phyloP scores from a whole-genome alignment of 805 yeast genomes.

The Cyberlindnera mrakii region DNA sequence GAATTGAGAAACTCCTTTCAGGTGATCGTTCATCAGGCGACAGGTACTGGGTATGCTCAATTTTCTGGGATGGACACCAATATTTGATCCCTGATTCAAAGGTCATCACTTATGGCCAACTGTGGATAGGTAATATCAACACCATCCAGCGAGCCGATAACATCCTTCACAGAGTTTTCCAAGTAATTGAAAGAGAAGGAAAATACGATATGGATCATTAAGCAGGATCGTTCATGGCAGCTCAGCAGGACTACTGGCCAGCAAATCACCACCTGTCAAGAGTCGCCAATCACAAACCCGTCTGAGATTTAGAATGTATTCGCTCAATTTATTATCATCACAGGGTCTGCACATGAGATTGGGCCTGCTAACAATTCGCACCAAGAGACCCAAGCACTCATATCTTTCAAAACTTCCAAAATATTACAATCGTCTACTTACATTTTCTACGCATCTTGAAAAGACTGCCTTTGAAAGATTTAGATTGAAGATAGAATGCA shows the following conservation, averaged over 20 bases:
- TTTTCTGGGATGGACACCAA: conserved; percentile 45
- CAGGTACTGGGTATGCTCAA: conserved; percentile 68
- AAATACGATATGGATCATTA: conserved; percentile 24
- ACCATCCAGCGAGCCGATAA: conserved; percentile 48
- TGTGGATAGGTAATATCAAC: conserved; percentile 52
- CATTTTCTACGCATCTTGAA: no score
- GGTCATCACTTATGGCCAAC: conserved; percentile 57
- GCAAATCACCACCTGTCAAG: conserved; percentile 10
- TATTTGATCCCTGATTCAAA: conserved; percentile 42
- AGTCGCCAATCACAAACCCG: conserved; percentile 26
- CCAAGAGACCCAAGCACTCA: background rate
- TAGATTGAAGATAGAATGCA: no score
- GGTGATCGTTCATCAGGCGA: no score
- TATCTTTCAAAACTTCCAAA: background rate
- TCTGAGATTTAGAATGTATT: conserved; percentile 26
- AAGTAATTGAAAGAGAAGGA: conserved; percentile 25
- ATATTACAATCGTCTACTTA: no score
- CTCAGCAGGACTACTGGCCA: conserved; percentile 52
- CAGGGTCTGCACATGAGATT: conserved; percentile 21
- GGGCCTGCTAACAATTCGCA: conserved; percentile 1
- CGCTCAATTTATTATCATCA: conserved; percentile 33
- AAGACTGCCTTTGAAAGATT: no score
- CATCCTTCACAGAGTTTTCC: conserved; percentile 36
- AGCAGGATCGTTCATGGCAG: conserved; percentile 47
- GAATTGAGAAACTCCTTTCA: conserved; percentile 27